Conservation (phyloP, 805 yeast genomes). For the Saccharomycopsis sp. region DNA sequence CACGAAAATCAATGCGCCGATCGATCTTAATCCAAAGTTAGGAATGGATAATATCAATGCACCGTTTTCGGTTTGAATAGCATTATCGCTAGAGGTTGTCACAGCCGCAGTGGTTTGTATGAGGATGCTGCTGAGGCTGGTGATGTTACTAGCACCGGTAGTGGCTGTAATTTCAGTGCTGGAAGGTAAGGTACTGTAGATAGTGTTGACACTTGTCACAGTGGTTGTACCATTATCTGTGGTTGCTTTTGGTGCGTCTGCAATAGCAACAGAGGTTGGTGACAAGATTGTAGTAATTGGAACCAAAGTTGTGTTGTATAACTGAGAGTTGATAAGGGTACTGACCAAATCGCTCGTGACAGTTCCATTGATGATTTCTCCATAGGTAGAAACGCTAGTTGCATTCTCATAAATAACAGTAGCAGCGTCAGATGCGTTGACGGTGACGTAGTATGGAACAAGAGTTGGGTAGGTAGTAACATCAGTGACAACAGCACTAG, state of each 20-base stretch:
- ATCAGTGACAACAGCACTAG: conserved; percentile 11
- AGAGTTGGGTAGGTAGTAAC: conserved; percentile 18
- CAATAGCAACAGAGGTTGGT: conserved; percentile 4
- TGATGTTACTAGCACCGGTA: not conserved
- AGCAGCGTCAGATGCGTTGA: not conserved
- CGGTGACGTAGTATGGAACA: conserved; percentile 6
- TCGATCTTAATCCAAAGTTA: not conserved
- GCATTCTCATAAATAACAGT: conserved; percentile 9
- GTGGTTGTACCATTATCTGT: not conserved
- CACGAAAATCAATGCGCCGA: not conserved
- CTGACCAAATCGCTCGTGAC: conserved; percentile 4
- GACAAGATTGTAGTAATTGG: conserved; percentile 12
- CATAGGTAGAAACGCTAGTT: conserved; percentile 14
- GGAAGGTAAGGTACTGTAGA: not conserved
- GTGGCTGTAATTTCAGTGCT: not conserved
- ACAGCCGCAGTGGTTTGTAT: conserved; percentile 1
- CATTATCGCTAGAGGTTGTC: not conserved
- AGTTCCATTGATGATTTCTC: conserved; percentile 9
- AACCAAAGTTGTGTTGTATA: conserved; percentile 9
- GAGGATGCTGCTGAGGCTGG: not conserved
- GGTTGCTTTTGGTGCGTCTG: not conserved
- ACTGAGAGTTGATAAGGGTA: conserved; percentile 9
- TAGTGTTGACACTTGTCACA: not conserved
- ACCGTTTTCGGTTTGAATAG: not conserved
- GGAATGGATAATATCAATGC: not conserved